These are phyloP conservation scores for Leccinum subfulvum DNA, from an alignment of 1,284 basidiomycete species.

Conservation along the genomic window DNA sequence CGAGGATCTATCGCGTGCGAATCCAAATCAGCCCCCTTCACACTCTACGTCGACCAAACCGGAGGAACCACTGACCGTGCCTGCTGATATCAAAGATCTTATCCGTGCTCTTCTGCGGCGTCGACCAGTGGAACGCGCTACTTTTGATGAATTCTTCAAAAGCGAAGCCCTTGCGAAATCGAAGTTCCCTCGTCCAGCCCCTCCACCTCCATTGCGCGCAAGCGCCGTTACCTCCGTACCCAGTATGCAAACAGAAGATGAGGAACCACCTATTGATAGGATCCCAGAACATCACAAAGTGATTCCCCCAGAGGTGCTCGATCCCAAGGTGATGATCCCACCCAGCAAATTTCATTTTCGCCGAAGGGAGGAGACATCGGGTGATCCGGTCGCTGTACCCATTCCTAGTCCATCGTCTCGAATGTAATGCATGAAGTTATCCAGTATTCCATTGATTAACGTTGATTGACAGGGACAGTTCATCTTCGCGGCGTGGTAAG, in stretches of 20 bases:
- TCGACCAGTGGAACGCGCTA: conserved; percentile 81
- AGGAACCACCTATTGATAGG: conserved; percentile 25
- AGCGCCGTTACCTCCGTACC: conserved; percentile 13
- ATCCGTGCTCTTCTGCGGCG: conserved; percentile 84
- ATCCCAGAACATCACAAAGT: conserved; percentile 66
- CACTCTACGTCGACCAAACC: conserved; percentile 23
- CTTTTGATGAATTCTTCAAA: conserved; percentile 91
- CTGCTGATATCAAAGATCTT: conserved; percentile 84
- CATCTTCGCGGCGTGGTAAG: conserved; percentile 21
- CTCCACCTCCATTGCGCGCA: conserved; percentile 22
- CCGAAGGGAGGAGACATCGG: conserved; percentile 29
- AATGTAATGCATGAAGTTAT: conserved; percentile 19
- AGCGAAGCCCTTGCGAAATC: conserved; percentile 80
- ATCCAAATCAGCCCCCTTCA: conserved; percentile 20
- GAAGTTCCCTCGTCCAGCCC: conserved; percentile 60
- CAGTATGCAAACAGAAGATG: conserved; percentile 30
- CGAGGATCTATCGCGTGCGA: conserved; percentile 56
- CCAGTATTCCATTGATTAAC: not conserved
- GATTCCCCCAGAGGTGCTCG: conserved; percentile 73
- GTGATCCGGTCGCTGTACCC: conserved; percentile 9
- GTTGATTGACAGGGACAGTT: conserved; percentile 11
- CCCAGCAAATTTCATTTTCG: conserved; percentile 76
- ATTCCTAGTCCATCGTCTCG: conserved; percentile 13
- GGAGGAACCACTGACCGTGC: conserved; percentile 57
- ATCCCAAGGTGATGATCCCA: conserved; percentile 75